Evolutionary conservation across 805 yeast genomes (phyloP).

Genomic region (Jamesozyma gamospora): DNA sequence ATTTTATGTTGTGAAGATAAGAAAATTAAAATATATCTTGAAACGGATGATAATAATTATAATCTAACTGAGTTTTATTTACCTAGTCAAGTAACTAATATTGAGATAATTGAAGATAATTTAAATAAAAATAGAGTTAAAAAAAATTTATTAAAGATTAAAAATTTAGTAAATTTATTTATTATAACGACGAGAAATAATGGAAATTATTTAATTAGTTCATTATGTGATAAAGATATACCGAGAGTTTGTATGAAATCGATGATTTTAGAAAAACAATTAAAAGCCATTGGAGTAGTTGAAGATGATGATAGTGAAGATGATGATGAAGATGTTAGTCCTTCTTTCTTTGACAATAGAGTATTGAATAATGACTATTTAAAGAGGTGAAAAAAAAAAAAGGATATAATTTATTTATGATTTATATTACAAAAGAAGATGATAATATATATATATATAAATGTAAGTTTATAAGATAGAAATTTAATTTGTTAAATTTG

Average conservation of each 20-base stretch:
- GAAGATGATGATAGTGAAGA: constrained; percentile 4
- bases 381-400: neutral
- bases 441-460: constrained; percentile 1
- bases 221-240: neutral
- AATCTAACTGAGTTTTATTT: constrained; percentile 6
- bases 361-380: neutral
- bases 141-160: neutral
- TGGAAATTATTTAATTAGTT: constrained; percentile 4
- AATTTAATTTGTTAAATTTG: neutral
- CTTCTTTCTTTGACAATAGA: constrained; percentile 6
- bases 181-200: constrained; percentile 1
- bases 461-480: neutral
- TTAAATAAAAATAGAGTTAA: neutral
- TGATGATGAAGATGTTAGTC: constrained; percentile 1
- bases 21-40: constrained; percentile 3
- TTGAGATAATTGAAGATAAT: neutral
- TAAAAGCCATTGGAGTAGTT: neutral
- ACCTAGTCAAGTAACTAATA: constrained; percentile 8
- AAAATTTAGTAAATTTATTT: neutral
- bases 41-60: constrained; percentile 1
- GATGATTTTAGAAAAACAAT: constrained; percentile 1
- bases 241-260: neutral
- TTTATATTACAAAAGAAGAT: neutral
- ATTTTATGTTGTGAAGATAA: constrained; percentile 4
- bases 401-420: neutral